These are phyloP conservation scores for Flaveria linearis DNA, from an alignment of 129 eudicot genomes.

Conservation along the genomic window DNA sequence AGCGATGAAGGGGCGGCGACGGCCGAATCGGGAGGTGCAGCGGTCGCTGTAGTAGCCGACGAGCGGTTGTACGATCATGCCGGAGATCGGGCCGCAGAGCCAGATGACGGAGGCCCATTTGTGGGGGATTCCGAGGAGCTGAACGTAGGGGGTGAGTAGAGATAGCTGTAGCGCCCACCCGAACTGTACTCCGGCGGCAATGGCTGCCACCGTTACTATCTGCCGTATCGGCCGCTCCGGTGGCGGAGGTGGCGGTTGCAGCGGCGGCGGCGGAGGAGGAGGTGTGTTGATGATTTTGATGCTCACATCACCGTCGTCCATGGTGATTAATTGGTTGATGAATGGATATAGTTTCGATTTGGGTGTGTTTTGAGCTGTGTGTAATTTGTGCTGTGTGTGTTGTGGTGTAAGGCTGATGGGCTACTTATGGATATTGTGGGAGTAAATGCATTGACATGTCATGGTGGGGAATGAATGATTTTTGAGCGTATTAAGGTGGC, in stretches of 20 bases:
- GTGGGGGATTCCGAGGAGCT: conserved; percentile 59
- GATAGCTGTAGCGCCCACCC: conserved; percentile 80
- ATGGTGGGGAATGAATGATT: no score
- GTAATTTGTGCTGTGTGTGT: no score
- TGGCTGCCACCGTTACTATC: conserved; percentile 45
- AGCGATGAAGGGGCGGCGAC: conserved; percentile 56
- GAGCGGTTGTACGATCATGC: conserved; percentile 63
- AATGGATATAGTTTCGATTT: background rate
- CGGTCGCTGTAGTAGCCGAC: conserved; percentile 56
- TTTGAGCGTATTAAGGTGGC: no score
- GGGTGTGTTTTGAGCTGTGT: no score
- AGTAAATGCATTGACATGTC: no score
- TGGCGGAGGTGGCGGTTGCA: background rate
- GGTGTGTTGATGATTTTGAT: background rate
- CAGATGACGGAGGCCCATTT: conserved; percentile 53
- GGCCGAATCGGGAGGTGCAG: conserved; percentile 50
- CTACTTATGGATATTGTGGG: no score
- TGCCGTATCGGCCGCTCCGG: conserved; percentile 39
- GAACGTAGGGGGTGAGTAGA: conserved; percentile 59
- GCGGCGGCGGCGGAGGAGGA: background rate
- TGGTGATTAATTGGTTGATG: background rate
- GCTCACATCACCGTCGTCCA: background rate
- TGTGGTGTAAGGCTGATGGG: no score
- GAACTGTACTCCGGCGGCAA: conserved; percentile 67
- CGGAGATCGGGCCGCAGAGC: conserved; percentile 77